Evolutionary conservation across 2,329 filamentous ascomycete genomes (phyloP), one percentile per base, ranked within the genome.

Genomic region (Fusarium sp.): DNA sequence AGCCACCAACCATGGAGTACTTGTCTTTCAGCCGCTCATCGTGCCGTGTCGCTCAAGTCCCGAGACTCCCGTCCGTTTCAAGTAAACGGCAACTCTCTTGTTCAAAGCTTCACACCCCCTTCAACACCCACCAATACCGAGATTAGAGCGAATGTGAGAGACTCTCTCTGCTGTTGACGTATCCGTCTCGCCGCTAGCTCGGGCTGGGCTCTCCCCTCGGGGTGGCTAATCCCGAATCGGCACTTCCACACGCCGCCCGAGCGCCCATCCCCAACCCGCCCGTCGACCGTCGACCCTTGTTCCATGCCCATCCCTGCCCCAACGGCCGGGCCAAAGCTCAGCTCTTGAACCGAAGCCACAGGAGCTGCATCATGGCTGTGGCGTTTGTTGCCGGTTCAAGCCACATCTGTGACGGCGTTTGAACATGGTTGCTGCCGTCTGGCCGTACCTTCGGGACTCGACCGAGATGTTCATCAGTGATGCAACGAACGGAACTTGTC

Each of bases 331-430:
- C 68, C 69, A 68, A 74, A 70, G 63, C 62, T 47, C 50, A 69
- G 63, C 31, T 54, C 68, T 70, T 42, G 70, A 73, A 70, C 77
- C 77, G 75, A 78, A 79, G 77, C 77, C 76, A 79, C 75, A 61
- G 33, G 40, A 58, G 36, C 56, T 58, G 56, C 36, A 45, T 58
- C 33, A 62, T 40, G 40, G 27, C n/a, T 65, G 66, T 68, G 72
- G 72, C 72, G 69, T 38, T 14, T 25, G 8, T 27, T 35, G 10
- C 18, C 13, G 18, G 20, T 25, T 29, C 20, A 22, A 73, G 69
- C 69, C 73, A 74, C 72, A 36, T 16, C 47, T 33, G 40, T 20
- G 40, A 25, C 33, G 35, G 36, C n/a, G 38, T 36, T 35, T 27
- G 33, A 65, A 57, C 56, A 42, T 33, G 35, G 36, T 60, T 35